Evolutionary conservation across 805 yeast species (phyloP), one percentile per base, ranked within the genome.

Genomic region (Helenozyma rhizophorensis): DNA sequence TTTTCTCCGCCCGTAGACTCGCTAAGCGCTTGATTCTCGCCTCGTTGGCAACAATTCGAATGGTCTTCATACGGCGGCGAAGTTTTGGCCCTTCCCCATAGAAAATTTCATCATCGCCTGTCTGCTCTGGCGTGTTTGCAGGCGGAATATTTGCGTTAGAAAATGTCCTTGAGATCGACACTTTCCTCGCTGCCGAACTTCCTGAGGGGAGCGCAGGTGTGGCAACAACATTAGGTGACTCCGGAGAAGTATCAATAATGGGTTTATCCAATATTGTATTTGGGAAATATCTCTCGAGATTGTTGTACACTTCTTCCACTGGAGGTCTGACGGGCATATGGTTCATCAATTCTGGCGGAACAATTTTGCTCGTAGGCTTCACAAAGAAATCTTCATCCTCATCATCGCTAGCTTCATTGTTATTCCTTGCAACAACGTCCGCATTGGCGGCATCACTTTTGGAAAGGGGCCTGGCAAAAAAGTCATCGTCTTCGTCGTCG

Each of bases 241-340:
- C 54, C 0, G 70, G 70, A 2, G 83, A 78, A 43, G 83, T 95
- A 40, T 75, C 77, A 15, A 90, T 75, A 21, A 93, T 86, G 2
- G 97, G 95, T 48, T 82, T 83, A 54, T 93, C 99, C 39, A 93
- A 70, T 58, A 90, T 90, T 0, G 97, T 80, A 47, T 83, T 74
- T 0, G 98, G 98, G 68, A 93, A 93, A 54, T 84, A 93, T 50
- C 76, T 76, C 46, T 93, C 99, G 41, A 93, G 72, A 48, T 93
- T 89, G 35, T 87, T 86, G 54, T 89, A 93, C 19, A 93, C 82
- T 25, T 85, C 94, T 51, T 90, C 97, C 1, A 95, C 83, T 0
- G 97, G 88, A 2, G 99, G 99, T 54, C 99, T 77, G 11, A 93
- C 81, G 6, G 82, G 79, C 86, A 65, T 59, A 4, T 34, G 36